Evolutionary conservation across 2,329 filamentous ascomycete genomes (phyloP), one percentile per base, ranked within the genome.

Genomic region (Thielaviopsis populi): DNA sequence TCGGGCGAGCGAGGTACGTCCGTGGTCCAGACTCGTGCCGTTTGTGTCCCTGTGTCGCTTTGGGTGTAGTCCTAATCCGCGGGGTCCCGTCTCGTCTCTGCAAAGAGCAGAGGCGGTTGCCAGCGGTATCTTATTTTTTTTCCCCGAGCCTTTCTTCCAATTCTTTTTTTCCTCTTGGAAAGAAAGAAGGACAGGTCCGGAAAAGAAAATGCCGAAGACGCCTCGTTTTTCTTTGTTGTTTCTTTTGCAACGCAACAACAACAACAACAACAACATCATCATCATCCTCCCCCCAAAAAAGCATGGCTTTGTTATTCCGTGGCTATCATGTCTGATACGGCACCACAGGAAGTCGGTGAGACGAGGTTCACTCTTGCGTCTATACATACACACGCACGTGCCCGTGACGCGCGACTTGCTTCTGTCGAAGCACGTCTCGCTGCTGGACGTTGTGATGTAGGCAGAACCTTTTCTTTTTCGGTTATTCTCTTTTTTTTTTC

Each of bases 401-500:
- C 30, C 30, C 30, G 7, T 7, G 30, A 7, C 30, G 33, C 33
- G 3, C 33, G 33, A 8, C 5, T 8, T 46, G n/a, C 42, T n/a
- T 46, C 10, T 19, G 42, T 43, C 8, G 2, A 8, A 37, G 33
- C 33, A 43, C 8, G 2, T n/a, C 42, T 2, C 3, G 15, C 1
- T 8, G 33, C 33, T 8, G 33, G 33, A 8, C 10, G 5, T 37
- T 37, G 33, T 37, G 33, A n/a, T 37, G 1, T 37, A 1, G 5
- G 33, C 33, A 37, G 10, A 8, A 37, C 3, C 33, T 8, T 10
- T 8, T 37, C 6, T 42, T 40, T 60, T n/a, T 19, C 59, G 50
- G 11, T 63, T 48, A 37, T 53, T 58, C 27, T 42, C 42, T 46
- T 60, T 62, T 43, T 27, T 33, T 54, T 62, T 54, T 58, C 63